Base-by-base conservation (phyloP, 2,329 filamentous ascomycete species). In the Aspergillus chevalieri region DNA sequence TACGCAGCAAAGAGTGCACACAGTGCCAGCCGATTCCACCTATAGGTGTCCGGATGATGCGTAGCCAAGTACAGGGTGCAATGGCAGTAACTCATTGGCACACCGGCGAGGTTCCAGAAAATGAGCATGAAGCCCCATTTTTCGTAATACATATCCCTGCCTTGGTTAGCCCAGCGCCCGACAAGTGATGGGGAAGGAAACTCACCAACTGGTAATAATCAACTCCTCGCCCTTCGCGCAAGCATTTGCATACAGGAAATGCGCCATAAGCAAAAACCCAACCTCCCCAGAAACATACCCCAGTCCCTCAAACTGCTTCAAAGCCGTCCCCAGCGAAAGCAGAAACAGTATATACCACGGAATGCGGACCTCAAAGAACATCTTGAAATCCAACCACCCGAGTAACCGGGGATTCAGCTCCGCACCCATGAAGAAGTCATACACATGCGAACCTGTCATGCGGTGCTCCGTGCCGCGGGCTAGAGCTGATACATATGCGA, bases 61-160 rank as follows among this genome's bases (percentile, higher is more conserved):
- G 85, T 89, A 54, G 89, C 89, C 33, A 95, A 79, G 72, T 87
- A 95, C 59, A 95, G 80, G 34, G 87, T 91, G 78, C 87, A 93
- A 76, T 95, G 90, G 73, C 89, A 94, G 78, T 95, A 95, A 26
- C 83, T 89, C 49, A 95, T 79, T 5, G 90, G 90, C 10, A 95
- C 90, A 54, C 90, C 90, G 34, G 90, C 89, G 65, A 95, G 78
- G 71, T 95, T 95, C 90, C 90, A 95, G 81, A 95, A 95, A 67
- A 93, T 94, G 58, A 95, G 81, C 89, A 95, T 94, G 75, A 95
- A 95, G 34, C 90, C 90, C 79, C 87, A 89, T 74, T 95, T 95
- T 76, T 95, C 90, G 63, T 89, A 91, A 75, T 93, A 95, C 85
- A 95, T 95, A 64, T 95, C 90, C 86, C 57, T 61, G 17, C 52